phyloP scores from a whole-genome alignment of 2,329 filamentous ascomycete species.

The Penicillium fuscoglaucum region DNA sequence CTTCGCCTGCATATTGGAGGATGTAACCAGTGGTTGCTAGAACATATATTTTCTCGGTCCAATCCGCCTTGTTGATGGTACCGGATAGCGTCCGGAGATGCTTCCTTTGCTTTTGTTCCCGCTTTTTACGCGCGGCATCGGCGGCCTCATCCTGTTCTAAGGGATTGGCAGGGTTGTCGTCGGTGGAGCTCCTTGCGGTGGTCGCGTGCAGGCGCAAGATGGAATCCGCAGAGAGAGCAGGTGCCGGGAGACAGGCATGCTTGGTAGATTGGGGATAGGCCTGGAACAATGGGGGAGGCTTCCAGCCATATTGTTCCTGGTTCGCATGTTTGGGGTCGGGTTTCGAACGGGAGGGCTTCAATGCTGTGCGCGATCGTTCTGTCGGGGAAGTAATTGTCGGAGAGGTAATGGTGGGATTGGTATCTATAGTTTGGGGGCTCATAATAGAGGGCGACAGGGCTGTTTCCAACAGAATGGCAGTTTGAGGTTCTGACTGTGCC shows the following conservation, averaged over 20 bases:
- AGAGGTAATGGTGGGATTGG: constrained; percentile 29
- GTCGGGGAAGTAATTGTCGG: constrained; percentile 28
- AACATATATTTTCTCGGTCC: constrained; percentile 49
- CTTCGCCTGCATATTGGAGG: constrained; percentile 48
- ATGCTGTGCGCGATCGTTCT: constrained; percentile 19
- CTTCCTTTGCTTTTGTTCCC: constrained; percentile 37
- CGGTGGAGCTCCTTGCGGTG: constrained; percentile 22
- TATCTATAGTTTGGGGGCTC: constrained; percentile 30
- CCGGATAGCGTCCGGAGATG: constrained; percentile 40
- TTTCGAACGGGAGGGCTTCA: constrained; percentile 25
- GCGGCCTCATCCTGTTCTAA: constrained; percentile 20
- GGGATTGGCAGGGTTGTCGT: constrained; percentile 16
- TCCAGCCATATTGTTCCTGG: constrained; percentile 51
- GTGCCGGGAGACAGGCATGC: constrained; percentile 68
- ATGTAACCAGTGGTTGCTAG: constrained; percentile 48
- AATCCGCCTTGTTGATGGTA: constrained; percentile 42
- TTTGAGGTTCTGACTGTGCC: constrained; percentile 21
- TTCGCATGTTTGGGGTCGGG: constrained; percentile 27
- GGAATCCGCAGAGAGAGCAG: constrained; percentile 66
- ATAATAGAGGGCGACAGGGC: constrained; percentile 30
- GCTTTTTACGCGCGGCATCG: constrained; percentile 32
- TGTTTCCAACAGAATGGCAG: constrained; percentile 16
- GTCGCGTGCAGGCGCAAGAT: constrained; percentile 59
- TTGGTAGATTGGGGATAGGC: constrained; percentile 82
- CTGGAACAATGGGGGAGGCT: constrained; percentile 77